phyloP scores from a whole-genome alignment of 129 eudicot genomes.

The Cynara cardunculus region DNA sequence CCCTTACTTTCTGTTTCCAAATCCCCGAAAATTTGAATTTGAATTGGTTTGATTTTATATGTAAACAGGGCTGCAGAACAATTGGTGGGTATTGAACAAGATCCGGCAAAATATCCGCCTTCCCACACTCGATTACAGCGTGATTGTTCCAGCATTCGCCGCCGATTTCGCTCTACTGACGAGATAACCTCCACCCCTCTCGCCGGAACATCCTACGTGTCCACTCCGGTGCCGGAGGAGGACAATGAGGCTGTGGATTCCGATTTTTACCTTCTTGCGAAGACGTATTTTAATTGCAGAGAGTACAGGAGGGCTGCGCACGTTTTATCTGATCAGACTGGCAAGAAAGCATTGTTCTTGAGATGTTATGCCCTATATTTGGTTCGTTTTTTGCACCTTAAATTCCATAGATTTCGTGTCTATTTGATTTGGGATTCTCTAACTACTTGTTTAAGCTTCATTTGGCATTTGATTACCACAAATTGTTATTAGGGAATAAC shows the following conservation, averaged over 20 bases:
- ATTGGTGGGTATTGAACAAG: conserved; percentile 92
- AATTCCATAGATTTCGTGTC: background rate
- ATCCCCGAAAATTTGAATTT: conserved; percentile 1
- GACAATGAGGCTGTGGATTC: conserved; percentile 53
- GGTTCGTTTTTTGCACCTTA: conserved; percentile 43
- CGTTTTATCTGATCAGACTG: conserved; percentile 73
- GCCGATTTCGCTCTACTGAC: conserved; percentile 56
- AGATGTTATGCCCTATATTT: conserved; percentile 84
- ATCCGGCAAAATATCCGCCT: conserved; percentile 78
- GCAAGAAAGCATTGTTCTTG: conserved; percentile 81
- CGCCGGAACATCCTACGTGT: conserved; percentile 65
- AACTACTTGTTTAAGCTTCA: background rate
- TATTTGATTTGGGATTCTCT: background rate
- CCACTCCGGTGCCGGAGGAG: conserved; percentile 61
- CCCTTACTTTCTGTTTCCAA: conserved; percentile 4
- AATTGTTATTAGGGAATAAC: background rate
- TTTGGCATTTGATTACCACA: background rate
- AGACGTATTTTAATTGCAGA: conserved; percentile 81
- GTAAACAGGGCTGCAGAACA: conserved; percentile 90
- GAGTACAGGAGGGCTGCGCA: conserved; percentile 96
- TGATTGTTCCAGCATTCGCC: conserved; percentile 86
- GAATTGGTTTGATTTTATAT: background rate
- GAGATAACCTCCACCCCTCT: conserved; percentile 59
- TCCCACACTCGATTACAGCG: conserved; percentile 94
- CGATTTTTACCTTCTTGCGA: conserved; percentile 79